Conservation (phyloP, 345 rosid genomes). For the Melastoma malabathricum region DNA sequence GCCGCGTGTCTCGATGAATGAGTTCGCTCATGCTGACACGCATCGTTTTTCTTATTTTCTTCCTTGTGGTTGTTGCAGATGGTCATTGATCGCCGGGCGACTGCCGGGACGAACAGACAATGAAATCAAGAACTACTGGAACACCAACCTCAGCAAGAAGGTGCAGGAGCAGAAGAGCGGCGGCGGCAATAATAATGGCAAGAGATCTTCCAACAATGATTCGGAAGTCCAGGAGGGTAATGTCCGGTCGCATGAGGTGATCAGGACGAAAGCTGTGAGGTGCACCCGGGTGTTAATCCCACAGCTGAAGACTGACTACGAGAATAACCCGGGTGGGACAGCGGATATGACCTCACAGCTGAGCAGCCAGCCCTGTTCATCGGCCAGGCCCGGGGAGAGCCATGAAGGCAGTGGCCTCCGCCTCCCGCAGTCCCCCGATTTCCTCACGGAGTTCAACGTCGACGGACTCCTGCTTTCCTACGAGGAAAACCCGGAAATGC, state of each 20-base stretch:
- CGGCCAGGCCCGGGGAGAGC: neutral
- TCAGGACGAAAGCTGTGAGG: conserved; percentile 12
- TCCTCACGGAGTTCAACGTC: conserved; percentile 6
- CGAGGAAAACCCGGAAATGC: neutral
- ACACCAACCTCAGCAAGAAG: conserved; percentile 10
- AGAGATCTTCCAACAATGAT: neutral
- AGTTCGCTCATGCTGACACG: neutral
- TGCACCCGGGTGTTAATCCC: conserved; percentile 13
- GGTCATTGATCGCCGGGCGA: conserved; percentile 14
- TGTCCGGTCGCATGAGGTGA: neutral
- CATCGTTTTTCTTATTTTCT: too few relatives aligned
- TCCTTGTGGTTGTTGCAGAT: conserved; percentile 1
- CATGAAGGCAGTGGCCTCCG: too few relatives aligned
- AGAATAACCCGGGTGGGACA: neutral
- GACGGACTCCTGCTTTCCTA: conserved; percentile 3
- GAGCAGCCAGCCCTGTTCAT: conserved; percentile 4
- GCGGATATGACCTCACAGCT: neutral
- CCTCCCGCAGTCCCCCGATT: neutral
- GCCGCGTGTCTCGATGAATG: too few relatives aligned
- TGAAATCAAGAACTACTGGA: conserved; percentile 15
- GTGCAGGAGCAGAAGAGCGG: neutral
- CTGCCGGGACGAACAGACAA: conserved; percentile 15
- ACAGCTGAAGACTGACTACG: neutral
- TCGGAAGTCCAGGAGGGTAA: neutral
- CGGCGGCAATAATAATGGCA: neutral